Percentiles rank a stretch among this genome's conserved stretches.
These are phyloP conservation scores for Candida maltosa DNA, from an alignment of 805 yeast species.

Conservation along the genomic window DNA sequence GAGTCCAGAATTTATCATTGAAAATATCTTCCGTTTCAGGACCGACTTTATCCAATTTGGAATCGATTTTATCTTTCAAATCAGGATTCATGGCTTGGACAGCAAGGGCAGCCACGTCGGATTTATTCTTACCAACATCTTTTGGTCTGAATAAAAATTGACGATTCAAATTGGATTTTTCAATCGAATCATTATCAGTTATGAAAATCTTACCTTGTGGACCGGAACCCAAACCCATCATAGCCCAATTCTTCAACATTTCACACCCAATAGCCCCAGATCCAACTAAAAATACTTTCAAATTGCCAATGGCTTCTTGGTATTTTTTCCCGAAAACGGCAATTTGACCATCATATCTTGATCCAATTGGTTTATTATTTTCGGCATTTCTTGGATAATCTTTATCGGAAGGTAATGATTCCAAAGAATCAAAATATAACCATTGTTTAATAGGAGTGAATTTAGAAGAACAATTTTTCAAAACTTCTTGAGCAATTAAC, in stretches of 20 bases:
- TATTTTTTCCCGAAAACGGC: constrained; percentile 87
- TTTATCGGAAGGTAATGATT: constrained; percentile 70
- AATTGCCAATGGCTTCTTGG: constrained; percentile 70
- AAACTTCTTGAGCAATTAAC: constrained; percentile 90
- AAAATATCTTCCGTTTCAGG: constrained; percentile 87
- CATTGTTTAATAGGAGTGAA: constrained; percentile 91
- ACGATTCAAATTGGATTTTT: constrained; percentile 92
- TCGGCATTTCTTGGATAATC: constrained; percentile 62
- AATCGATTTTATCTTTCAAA: constrained; percentile 69
- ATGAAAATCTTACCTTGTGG: constrained; percentile 79
- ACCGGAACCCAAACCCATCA: constrained; percentile 93
- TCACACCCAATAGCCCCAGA: constrained; percentile 99
- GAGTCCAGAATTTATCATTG: constrained; percentile 80
- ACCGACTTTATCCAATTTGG: constrained; percentile 86
- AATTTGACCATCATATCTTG: constrained; percentile 92
- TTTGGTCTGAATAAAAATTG: constrained; percentile 92
- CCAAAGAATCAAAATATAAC: constrained; percentile 91
- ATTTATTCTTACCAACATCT: constrained; percentile 89
- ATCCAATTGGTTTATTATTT: constrained; percentile 68
- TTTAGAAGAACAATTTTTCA: constrained; percentile 93
- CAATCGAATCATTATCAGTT: constrained; percentile 94
- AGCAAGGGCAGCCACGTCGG: constrained; percentile 86
- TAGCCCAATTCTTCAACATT: constrained; percentile 97
- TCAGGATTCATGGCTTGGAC: constrained; percentile 85
- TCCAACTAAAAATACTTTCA: constrained; percentile 88